Conservation (phyloP, 257 asterid species). For the Eucommia ulmoides region DNA sequence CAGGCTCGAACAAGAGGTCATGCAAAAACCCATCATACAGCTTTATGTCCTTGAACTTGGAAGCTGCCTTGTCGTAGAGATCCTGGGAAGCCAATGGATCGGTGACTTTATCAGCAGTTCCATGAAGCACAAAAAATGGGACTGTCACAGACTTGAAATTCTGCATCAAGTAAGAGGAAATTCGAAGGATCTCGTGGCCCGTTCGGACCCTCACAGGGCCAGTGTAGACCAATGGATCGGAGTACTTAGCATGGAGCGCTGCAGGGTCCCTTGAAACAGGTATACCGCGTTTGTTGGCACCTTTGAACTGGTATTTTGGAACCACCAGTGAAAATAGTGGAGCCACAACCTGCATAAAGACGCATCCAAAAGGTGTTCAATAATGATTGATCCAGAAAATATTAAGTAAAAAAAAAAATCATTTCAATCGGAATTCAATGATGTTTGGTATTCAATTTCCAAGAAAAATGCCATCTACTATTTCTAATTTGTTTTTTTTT, state of each 20-base stretch:
- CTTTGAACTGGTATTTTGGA: constrained; percentile 96
- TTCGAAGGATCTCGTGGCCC: constrained; percentile 92
- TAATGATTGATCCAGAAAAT: no score
- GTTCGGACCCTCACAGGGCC: constrained; percentile 95
- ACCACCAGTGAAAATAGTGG: constrained; percentile 84
- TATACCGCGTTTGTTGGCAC: constrained; percentile 92
- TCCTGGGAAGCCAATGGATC: constrained; percentile 96
- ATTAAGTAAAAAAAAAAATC: no score
- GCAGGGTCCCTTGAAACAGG: constrained; percentile 95
- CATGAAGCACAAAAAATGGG: constrained; percentile 95
- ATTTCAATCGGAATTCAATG: no score
- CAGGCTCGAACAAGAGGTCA: constrained; percentile 94
- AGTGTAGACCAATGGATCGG: constrained; percentile 94
- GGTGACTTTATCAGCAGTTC: constrained; percentile 91
- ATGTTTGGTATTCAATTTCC: no score
- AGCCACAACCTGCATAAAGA: constrained; percentile 63
- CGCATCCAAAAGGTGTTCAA: no score
- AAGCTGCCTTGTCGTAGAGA: constrained; percentile 76
- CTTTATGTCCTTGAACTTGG: constrained; percentile 70
- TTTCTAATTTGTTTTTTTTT: no score
- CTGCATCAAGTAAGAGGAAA: constrained; percentile 61
- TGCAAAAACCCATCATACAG: constrained; percentile 90
- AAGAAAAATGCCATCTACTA: no score
- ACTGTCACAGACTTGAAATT: constrained; percentile 63
- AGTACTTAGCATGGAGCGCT: constrained; percentile 75